Conservation (phyloP, 2,329 filamentous ascomycete genomes). For the Diaporthe velutina region DNA sequence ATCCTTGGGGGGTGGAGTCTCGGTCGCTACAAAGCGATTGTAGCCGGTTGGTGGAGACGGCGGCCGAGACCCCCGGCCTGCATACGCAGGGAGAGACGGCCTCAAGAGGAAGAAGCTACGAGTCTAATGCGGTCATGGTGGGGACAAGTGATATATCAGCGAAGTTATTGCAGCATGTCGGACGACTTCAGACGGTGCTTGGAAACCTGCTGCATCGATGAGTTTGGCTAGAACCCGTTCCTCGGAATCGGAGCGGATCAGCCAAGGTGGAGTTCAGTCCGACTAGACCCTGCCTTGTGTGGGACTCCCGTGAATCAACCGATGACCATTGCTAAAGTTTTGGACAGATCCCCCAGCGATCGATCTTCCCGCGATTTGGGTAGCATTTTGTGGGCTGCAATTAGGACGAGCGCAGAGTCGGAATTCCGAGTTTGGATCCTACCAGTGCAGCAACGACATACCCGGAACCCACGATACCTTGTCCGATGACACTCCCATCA, state of each 20-base stretch:
- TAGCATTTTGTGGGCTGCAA: slow-evolving; percentile 14
- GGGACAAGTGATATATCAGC: slow-evolving; percentile 7
- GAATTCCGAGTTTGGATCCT: neutral
- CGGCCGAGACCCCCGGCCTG: slow-evolving; percentile 9
- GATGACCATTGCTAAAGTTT: neutral
- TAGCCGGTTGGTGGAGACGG: neutral
- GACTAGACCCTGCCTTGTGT: slow-evolving; percentile 7
- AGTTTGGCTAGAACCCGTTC: neutral
- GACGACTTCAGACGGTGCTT: neutral
- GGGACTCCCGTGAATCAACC: slow-evolving; percentile 12
- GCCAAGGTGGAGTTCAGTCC: slow-evolving; percentile 6
- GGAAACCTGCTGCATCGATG: neutral
- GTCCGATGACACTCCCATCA: neutral
- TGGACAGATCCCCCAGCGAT: slow-evolving; percentile 7
- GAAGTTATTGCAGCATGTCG: neutral
- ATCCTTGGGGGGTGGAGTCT: slow-evolving; percentile 1
- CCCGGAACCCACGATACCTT: neutral
- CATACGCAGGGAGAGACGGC: neutral
- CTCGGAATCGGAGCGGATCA: slow-evolving; percentile 11
- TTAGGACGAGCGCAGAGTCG: neutral
- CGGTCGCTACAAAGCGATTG: neutral
- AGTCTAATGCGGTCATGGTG: slow-evolving; percentile 24
- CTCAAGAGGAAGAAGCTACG: slow-evolving; percentile 6
- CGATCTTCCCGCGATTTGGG: slow-evolving; percentile 24
- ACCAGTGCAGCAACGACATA: neutral